Evolutionary conservation across 176 grass and related monocot genomes (phyloP).

Genomic region (Oryza nivara): DNA sequence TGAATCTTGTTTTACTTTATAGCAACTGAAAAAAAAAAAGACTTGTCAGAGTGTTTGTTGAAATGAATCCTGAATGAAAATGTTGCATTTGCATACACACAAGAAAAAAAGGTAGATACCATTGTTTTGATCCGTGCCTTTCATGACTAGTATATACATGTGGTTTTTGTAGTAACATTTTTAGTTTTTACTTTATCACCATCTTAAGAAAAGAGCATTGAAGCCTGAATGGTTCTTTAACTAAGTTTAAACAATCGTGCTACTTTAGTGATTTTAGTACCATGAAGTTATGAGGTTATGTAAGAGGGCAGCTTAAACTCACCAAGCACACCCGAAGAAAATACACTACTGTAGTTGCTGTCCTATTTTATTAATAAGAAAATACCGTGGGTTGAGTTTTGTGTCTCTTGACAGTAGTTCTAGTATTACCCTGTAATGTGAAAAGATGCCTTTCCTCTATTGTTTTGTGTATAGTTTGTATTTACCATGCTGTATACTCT

Average conservation of each 20-base stretch:
- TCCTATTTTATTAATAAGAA: not conserved
- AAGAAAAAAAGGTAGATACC: not conserved
- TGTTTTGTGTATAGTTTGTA: not conserved
- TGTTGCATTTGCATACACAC: not conserved
- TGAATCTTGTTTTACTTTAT: constrained; percentile 29
- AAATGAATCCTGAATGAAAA: constrained; percentile 7
- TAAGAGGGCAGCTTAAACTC: not conserved
- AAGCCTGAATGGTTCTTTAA: not conserved
- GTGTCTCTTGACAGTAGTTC: not conserved
- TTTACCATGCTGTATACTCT: not conserved
- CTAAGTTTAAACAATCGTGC: not conserved
- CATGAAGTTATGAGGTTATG: constrained; percentile 23
- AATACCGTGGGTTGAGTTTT: not conserved
- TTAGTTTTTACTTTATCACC: constrained; percentile 1
- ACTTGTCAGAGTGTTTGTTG: constrained; percentile 2
- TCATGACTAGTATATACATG: not conserved
- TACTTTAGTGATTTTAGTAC: not conserved
- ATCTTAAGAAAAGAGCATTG: not conserved
- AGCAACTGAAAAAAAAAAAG: not conserved
- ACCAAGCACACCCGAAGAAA: constrained; percentile 7
- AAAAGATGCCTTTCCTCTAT: not conserved
- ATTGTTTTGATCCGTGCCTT: not conserved
- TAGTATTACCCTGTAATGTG: not conserved
- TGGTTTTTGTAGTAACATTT: constrained; percentile 2
- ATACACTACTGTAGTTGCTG: not conserved